Evolutionary conservation across 352 stramenopile genomes (phyloP).

Genomic region (Globisporangium polare): DNA sequence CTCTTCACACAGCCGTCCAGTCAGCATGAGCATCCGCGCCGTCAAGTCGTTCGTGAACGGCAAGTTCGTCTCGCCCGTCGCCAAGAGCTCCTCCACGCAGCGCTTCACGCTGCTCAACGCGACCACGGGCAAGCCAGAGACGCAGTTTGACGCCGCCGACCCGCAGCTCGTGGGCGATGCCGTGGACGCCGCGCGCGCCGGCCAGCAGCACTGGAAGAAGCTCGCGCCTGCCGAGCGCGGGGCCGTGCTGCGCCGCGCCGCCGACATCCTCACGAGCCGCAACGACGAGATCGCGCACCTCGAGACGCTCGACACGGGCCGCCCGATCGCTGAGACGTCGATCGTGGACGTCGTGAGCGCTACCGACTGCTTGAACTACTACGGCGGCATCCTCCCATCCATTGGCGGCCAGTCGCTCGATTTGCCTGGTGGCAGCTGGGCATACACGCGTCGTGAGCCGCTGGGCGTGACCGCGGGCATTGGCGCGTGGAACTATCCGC

Average conservation of each 20-base stretch:
- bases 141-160: slow-evolving; percentile 47
- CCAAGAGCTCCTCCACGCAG: slow-evolving; percentile 8
- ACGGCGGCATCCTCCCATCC: slow-evolving; percentile 56
- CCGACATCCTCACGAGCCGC: slow-evolving; percentile 49
- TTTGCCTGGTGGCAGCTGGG: slow-evolving; percentile 59
- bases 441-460: slow-evolving; percentile 73
- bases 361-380: slow-evolving; percentile 78
- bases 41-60: slow-evolving; percentile 77
- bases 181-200: slow-evolving; percentile 34
- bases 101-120: slow-evolving; percentile 63
- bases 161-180: slow-evolving; percentile 43
- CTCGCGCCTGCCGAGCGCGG: slow-evolving; percentile 58
- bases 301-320: slow-evolving; percentile 77
- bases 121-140: slow-evolving; percentile 40
- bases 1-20: neutral
- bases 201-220: slow-evolving; percentile 62
- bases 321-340: slow-evolving; percentile 68
- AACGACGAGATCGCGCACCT: slow-evolving; percentile 67
- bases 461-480: slow-evolving; percentile 72
- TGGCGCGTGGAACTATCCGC: slow-evolving; percentile 81
- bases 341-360: slow-evolving; percentile 69
- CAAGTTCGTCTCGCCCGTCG: slow-evolving; percentile 36
- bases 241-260: slow-evolving; percentile 55
- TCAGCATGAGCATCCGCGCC: slow-evolving; percentile 8
- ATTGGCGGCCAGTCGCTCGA: slow-evolving; percentile 72